phyloP scores from a whole-genome alignment of 805 yeast species.

The Saccharomycopsis guyanensis region DNA sequence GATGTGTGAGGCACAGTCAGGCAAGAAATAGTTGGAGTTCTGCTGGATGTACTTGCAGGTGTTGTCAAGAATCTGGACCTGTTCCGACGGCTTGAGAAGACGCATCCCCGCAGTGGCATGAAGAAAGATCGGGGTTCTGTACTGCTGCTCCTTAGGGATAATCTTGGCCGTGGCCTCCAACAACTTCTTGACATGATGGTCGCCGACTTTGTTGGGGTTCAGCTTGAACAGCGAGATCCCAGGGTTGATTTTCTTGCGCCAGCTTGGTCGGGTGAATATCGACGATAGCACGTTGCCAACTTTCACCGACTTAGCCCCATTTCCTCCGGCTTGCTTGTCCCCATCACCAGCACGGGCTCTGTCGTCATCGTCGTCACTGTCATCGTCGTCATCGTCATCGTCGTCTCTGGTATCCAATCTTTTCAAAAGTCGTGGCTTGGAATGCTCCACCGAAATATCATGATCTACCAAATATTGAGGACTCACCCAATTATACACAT shows the following conservation, averaged over 20 bases:
- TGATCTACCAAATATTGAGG: conserved; percentile 15
- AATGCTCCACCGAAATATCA: conserved; percentile 10
- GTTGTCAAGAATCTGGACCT: conserved; percentile 36
- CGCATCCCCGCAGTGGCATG: conserved; percentile 71
- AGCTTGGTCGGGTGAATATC: conserved; percentile 31
- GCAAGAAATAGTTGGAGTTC: conserved; percentile 45
- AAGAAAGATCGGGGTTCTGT: conserved; percentile 57
- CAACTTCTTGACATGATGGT: conserved; percentile 43
- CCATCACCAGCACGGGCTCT: conserved; percentile 21
- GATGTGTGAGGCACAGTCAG: conserved; percentile 54
- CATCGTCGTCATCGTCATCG: conserved; percentile 20
- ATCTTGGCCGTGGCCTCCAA: conserved; percentile 40
- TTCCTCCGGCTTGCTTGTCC: conserved; percentile 22
- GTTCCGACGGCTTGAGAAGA: conserved; percentile 44
- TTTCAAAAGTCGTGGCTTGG: conserved; percentile 16
- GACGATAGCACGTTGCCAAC: conserved; percentile 26
- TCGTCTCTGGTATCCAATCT: conserved; percentile 13
- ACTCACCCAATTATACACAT: conserved; percentile 39
- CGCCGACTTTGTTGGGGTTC: conserved; percentile 43
- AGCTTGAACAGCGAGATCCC: conserved; percentile 47
- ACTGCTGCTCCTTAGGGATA: conserved; percentile 53
- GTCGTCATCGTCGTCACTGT: conserved; percentile 20
- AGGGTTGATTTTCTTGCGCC: conserved; percentile 48
- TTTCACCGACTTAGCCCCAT: conserved; percentile 21
- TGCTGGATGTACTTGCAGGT: conserved; percentile 43